Conservation (phyloP, 768 basidiomycete species). For the Piloderma croceum region DNA sequence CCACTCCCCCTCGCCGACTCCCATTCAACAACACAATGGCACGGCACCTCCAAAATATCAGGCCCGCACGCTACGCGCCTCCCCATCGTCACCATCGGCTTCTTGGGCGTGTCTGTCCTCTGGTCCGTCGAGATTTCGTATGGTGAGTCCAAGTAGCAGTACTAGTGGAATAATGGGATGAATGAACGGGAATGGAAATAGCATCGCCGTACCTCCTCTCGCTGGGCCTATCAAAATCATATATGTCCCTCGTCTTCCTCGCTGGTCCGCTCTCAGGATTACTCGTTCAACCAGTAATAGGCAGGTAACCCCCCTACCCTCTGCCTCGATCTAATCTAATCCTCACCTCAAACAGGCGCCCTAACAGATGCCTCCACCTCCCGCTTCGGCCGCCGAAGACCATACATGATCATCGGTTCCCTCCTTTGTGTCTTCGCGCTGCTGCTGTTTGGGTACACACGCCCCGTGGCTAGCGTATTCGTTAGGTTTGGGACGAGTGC, state of each 20-base stretch:
- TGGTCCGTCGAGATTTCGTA: slow-evolving; percentile 97
- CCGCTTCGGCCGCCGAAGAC: slow-evolving; percentile 76
- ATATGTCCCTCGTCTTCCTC: slow-evolving; percentile 86
- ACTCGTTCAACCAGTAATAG: slow-evolving; percentile 86
- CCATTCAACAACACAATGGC: too few relatives aligned
- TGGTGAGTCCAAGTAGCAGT: slow-evolving; percentile 31
- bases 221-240: slow-evolving; percentile 79
- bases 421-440: slow-evolving; percentile 63
- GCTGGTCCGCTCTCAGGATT: slow-evolving; percentile 90
- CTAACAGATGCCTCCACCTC: slow-evolving; percentile 83
- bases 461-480: slow-evolving; percentile 53
- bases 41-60: too few relatives aligned
- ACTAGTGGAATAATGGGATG: background rate
- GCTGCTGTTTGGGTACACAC: slow-evolving; percentile 79
- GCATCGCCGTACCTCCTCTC: slow-evolving; percentile 86
- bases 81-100: slow-evolving; percentile 68
- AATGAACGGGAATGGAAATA: slow-evolving; percentile 17
- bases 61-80: slow-evolving; percentile 66
- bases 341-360: slow-evolving; percentile 38
- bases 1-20: too few relatives aligned
- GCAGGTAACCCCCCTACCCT: slow-evolving; percentile 38
- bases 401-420: slow-evolving; percentile 74
- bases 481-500: slow-evolving; percentile 26
- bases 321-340: background rate
- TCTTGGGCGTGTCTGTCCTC: slow-evolving; percentile 81